These are phyloP conservation scores for Saccharum hybrid DNA, from an alignment of 202 grass and related monocot genomes.

Conservation along the genomic window DNA sequence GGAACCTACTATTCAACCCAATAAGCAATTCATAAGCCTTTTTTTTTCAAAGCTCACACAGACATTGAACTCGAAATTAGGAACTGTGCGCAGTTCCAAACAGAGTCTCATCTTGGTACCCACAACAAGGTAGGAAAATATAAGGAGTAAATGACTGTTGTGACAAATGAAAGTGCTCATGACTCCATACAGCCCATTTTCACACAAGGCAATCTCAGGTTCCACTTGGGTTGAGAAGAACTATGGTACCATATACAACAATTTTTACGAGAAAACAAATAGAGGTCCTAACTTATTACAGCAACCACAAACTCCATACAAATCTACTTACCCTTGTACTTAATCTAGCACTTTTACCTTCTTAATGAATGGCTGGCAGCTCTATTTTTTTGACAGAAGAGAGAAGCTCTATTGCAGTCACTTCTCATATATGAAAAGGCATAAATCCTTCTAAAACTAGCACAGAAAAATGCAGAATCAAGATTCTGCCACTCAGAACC, in stretches of 20 bases:
- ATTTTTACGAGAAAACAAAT: not conserved
- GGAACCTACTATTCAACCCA: not conserved
- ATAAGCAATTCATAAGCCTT: not conserved
- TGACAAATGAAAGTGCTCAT: not conserved
- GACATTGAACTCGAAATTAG: not conserved
- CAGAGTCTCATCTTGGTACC: not conserved
- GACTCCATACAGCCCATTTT: not conserved
- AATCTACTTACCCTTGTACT: not conserved
- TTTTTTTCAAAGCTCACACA: not conserved
- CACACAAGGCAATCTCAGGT: not conserved
- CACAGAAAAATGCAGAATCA: not conserved
- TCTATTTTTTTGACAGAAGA: too few species aligned
- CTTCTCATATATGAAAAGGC: slow-evolving; percentile 10
- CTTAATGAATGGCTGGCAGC: slow-evolving; percentile 4
- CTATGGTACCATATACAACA: slow-evolving; percentile 1
- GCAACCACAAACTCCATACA: not conserved
- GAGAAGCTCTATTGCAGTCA: too few species aligned
- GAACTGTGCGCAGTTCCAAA: not conserved
- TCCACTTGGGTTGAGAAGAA: not conserved
- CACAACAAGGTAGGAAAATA: not conserved
- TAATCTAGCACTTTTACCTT: not conserved
- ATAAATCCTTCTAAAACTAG: slow-evolving; percentile 34
- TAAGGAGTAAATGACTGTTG: not conserved
- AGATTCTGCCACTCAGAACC: not conserved
- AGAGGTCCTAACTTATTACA: not conserved